A percentile compares a stretch with the other conserved stretches of the same genome.
Evolutionary conservation across 306 rosid genomes (phyloP).

Genomic region (Lathyrus sativus): DNA sequence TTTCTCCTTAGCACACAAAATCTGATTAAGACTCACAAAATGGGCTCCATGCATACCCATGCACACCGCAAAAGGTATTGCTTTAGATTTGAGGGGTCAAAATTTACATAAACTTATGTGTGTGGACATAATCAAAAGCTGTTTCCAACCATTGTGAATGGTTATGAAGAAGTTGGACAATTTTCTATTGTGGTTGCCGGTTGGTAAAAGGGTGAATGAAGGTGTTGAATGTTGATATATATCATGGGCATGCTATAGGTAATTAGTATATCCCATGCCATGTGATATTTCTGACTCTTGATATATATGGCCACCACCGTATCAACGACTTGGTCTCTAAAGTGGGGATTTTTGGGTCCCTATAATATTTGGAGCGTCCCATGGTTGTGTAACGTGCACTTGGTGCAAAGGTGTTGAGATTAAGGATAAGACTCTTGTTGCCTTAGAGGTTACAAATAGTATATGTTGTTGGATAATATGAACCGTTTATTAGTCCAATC

Average conservation of each 20-base stretch:
- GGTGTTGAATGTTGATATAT: neutral
- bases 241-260: neutral
- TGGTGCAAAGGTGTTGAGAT: neutral
- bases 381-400: neutral
- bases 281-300: constrained; percentile 39
- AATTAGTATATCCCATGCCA: constrained; percentile 38
- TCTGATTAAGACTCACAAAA: constrained; percentile 1
- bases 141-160: constrained; percentile 34
- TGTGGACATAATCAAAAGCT: constrained; percentile 37
- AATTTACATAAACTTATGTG: constrained; percentile 12
- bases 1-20: neutral
- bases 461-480: too few species aligned
- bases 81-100: constrained; percentile 10
- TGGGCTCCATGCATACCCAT: constrained; percentile 34
- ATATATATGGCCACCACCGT: constrained; percentile 3
- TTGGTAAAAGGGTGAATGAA: constrained; percentile 34
- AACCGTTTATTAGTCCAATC: too few species aligned
- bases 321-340: too few species aligned
- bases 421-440: too few species aligned
- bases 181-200: constrained; percentile 37
- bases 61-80: constrained; percentile 4
- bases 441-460: too few species aligned
- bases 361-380: neutral
- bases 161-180: constrained; percentile 30
- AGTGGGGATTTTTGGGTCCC: constrained; percentile 8